Evolutionary conservation across 495 filamentous ascomycete genomes (phyloP), one percentile per base, ranked within the genome.

Genomic region (Penicillium simplicissimum): DNA sequence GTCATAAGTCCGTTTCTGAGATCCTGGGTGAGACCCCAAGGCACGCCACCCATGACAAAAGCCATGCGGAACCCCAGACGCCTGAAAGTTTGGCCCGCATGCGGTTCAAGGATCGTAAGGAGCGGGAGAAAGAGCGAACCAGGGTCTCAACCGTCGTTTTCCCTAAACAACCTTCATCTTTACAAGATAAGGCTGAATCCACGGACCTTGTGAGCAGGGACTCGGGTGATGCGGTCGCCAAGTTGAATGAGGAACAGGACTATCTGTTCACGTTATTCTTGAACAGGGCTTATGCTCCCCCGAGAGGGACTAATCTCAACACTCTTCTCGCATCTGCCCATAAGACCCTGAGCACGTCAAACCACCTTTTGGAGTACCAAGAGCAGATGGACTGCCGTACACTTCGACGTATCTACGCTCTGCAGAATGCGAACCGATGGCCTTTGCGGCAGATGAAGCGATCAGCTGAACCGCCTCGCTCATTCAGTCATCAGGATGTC

Each of bases 351-450:
- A 89, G 85, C 19, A 96, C 93, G 0, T 76, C 84, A 2, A 91
- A 95, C 67, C 87, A 91, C 58, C 83, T 87, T 28, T 81, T 92
- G 3, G 87, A 88, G 19, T 85, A 93, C 47, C 83, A 90, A 45
- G 95, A 98, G 65, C 84, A 87, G 51, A 91, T 93, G 76, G 90
- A 95, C 57, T 90, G 88, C 63, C 88, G 88, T 54, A 89, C 96
- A 11, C 69, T 97, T 13, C 87, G 88, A 21, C 82, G 91, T 6
- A 92, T 98, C 15, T 95, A 96, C 64, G 86, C 92, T 49, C 81
- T 98, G 42, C 95, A 98, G 66, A 88, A 90, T 66, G 85, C 89
- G 15, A 92, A 94, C 64, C 85, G 90, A 60, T 97, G 95, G 93
- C 94, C 93, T 2, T 78, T 98, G 61, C 84, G 93, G 54, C 96